Percentiles rank a stretch among this genome's conserved stretches.
Conservation (phyloP, 2,329 filamentous ascomycete genomes). For the Escovopsis weberi region DNA sequence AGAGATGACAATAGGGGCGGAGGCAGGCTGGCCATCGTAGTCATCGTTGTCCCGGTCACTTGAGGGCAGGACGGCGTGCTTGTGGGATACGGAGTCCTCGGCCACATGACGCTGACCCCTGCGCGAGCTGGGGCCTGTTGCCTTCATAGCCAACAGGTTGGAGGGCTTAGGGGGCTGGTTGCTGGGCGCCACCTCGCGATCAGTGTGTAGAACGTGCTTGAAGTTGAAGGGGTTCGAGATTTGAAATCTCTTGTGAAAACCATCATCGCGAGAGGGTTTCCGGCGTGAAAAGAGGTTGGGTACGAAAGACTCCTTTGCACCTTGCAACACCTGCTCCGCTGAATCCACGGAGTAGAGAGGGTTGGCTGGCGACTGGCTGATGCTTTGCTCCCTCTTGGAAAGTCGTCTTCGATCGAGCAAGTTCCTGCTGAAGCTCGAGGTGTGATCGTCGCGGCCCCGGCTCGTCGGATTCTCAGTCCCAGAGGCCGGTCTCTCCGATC, state of each 20-base stretch:
- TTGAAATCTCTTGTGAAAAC: slow-evolving; percentile 25
- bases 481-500: slow-evolving; percentile 37
- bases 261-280: slow-evolving; percentile 23
- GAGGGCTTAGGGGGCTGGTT: slow-evolving; percentile 10
- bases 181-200: slow-evolving; percentile 31
- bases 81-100: slow-evolving; percentile 27
- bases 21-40: no score
- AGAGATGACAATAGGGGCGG: no score
- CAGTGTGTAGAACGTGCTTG: slow-evolving; percentile 47
- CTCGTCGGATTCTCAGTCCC: slow-evolving; percentile 33
- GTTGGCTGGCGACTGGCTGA: slow-evolving; percentile 31
- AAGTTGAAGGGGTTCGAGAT: slow-evolving; percentile 55
- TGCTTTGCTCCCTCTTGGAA: slow-evolving; percentile 36
- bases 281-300: slow-evolving; percentile 38
- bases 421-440: slow-evolving; percentile 44
- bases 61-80: no score
- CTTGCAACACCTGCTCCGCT: slow-evolving; percentile 17
- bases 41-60: no score
- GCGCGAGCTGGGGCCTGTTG: slow-evolving; percentile 8
- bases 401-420: slow-evolving; percentile 41
- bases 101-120: slow-evolving; percentile 15
- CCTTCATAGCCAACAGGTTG: slow-evolving; percentile 3
- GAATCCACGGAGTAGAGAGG: slow-evolving; percentile 34
- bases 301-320: slow-evolving; percentile 30
- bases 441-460: slow-evolving; percentile 41